A percentile compares a stretch with the other conserved stretches of the same genome.
Evolutionary conservation across 169 alveolate genomes (phyloP).

Genomic region (Theileria orientalis): DNA sequence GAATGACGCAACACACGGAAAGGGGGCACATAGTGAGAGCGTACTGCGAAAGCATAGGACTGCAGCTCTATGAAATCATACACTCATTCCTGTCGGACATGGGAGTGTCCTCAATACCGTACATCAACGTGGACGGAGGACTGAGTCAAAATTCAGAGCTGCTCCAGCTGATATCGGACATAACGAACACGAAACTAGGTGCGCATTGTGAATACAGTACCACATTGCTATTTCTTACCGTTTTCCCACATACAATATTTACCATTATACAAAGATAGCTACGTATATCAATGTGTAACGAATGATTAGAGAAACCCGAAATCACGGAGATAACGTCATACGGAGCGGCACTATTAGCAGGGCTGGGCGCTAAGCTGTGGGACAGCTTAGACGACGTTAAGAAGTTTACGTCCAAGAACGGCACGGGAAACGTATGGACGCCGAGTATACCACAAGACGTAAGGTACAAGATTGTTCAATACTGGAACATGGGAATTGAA

Average conservation of each 20-base stretch:
- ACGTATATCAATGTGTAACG: too few species aligned
- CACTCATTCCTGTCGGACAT: conserved; percentile 57
- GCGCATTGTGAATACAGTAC: too few species aligned
- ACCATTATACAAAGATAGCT: too few species aligned
- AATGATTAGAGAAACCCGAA: conserved; percentile 63
- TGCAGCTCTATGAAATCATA: conserved; percentile 83
- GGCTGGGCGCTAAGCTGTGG: conserved; percentile 80
- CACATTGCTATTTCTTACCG: too few species aligned
- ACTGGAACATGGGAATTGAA: conserved; percentile 77
- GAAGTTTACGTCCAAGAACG: conserved; percentile 39
- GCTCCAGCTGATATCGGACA: conserved; percentile 83
- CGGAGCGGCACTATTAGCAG: conserved; percentile 90
- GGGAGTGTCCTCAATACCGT: conserved; percentile 65
- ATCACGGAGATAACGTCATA: conserved; percentile 80
- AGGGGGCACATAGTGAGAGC: conserved; percentile 87
- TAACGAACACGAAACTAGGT: conserved; percentile 72
- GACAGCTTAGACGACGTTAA: conserved; percentile 63
- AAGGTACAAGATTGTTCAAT: conserved; percentile 46
- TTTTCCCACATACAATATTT: too few species aligned
- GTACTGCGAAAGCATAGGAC: conserved; percentile 84
- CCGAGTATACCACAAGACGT: conserved; percentile 57
- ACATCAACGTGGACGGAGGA: conserved; percentile 90
- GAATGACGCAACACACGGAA: conserved; percentile 84
- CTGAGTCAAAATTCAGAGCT: conserved; percentile 80
- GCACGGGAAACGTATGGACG: conserved; percentile 47